Base-by-base conservation (phyloP, 2,329 filamentous ascomycete species). In the Phoma herbarum region DNA sequence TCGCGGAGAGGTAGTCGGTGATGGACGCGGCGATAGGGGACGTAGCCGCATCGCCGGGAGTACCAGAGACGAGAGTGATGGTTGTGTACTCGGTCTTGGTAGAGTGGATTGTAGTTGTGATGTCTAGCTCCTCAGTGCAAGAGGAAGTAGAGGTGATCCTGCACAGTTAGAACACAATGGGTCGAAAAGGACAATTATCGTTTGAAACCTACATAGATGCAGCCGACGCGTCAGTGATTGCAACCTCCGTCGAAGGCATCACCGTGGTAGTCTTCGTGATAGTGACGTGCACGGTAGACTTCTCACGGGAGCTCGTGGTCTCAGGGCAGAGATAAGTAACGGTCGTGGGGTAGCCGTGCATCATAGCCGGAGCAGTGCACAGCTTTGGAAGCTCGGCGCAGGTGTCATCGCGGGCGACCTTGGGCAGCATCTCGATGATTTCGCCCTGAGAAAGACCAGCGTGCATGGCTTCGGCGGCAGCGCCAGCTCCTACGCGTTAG, bases 251-350 rank as follows among this genome's bases (percentile, higher is more conserved):
- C 10, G 43, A 37, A 29, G 43, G 56, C 25, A 58, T 63, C 11
- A 63, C 54, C 4, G 67, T 69, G 2, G 57, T 56, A 10, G 65
- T 71, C 22, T 50, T 57, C 12, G 67, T 71, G 48, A 64, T 50
- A 11, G 64, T 69, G 16, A 68, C 62, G 35, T 62, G 60, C 31
- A 68, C 52, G 4, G 60, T 65, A 16, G 60, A 55, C 1, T 37
- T 62, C 45, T 31, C 45, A 10, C n/a, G 48, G 20, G 33, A 42
- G 20, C 45, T 43, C 2, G 52, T 60, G 25, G 54, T 52, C 52
- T 61, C 54, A 8, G 67, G 61, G 37, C 69, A 72, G 7, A 71
- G 48, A 31, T 70, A 72, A 29, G 68, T 70, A 22, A 71, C 35
- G n/a, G 46, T 63, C 4, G 60, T 71, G n/a, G 61, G 51, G 18